Base-by-base conservation (phyloP, 805 yeast genomes). In the Torulaspora indica region DNA sequence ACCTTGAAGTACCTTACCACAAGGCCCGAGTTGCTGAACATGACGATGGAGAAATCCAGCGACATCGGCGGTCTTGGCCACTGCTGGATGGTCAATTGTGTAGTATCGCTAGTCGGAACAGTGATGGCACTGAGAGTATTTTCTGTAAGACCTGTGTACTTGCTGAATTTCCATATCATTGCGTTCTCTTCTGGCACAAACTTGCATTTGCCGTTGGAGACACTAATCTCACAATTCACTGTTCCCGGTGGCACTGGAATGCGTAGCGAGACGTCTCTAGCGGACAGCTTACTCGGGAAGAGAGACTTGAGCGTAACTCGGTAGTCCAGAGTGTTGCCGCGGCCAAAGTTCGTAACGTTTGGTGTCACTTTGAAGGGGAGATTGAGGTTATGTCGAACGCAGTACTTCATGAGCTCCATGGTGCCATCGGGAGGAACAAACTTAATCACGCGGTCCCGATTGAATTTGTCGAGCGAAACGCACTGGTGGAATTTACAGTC, bases 391-490 rank as follows among this genome's bases (percentile, higher is more conserved):
- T 78, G 78, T 1, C 71, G 64, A 1, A 76, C 74, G 44, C 82
- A 70, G 64, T 88, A 89, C 28, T 78, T 72, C 90, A 89, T 81
- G 47, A 89, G 73, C 62, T 87, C 91, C 60, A 87, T 85, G 40
- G 79, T 78, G 0, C 95, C 95, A 65, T 88, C 95, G 1, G 96
- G 96, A 2, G 96, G 96, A 9, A 81, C 71, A 52, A 89, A 88
- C 36, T 75, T 77, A 46, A 89, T 82, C 18, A 77, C 67, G 32
- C 84, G 69, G 20, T 82, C 80, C 15, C 71, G 59, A 48, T 85
- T 88, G 62, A 82, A 86, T 53, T 77, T 75, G 46, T 77, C 77
- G 44, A 87, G 69, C 48, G 82, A 79, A 20, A 88, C 96, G 63
- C 95, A 85, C 55, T 86, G 91, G 64, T 88, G 96, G 65, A 88